Evolutionary conservation across 345 rosid species (phyloP).

Genomic region (Aethionema arabicum): DNA sequence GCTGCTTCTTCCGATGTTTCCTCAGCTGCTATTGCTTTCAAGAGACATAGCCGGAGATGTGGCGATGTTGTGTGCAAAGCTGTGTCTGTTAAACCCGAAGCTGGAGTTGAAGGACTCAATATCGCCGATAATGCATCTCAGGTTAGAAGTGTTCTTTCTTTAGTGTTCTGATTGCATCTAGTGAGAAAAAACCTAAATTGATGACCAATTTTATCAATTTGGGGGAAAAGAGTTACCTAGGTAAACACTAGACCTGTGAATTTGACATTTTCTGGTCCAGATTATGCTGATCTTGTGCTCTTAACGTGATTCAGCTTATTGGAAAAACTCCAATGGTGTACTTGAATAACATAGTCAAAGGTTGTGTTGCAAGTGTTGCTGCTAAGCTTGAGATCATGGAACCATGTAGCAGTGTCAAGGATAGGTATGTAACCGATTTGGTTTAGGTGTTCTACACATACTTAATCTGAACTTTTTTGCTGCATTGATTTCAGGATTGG

Average conservation of each 20-base stretch:
- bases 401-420: slow-evolving; percentile 92
- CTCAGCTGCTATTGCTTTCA: slow-evolving; percentile 27
- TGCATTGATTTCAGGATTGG: slow-evolving; percentile 65
- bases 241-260: slow-evolving; percentile 12
- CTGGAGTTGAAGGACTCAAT: slow-evolving; percentile 63
- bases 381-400: slow-evolving; percentile 97
- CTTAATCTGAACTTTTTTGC: slow-evolving; percentile 4
- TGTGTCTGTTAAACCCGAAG: slow-evolving; percentile 45
- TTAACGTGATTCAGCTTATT: slow-evolving; percentile 55
- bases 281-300: background rate
- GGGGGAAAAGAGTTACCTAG: slow-evolving; percentile 2
- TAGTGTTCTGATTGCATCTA: slow-evolving; percentile 11
- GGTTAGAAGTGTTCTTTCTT: slow-evolving; percentile 37
- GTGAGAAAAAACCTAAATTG: slow-evolving; percentile 18
- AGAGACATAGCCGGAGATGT: slow-evolving; percentile 34
- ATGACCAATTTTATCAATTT: slow-evolving; percentile 5
- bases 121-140: slow-evolving; percentile 87
- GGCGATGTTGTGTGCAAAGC: slow-evolving; percentile 59
- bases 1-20: slow-evolving; percentile 21
- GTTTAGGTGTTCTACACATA: slow-evolving; percentile 9
- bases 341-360: slow-evolving; percentile 80
- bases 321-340: slow-evolving; percentile 97
- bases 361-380: slow-evolving; percentile 77
- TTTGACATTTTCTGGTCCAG: background rate
- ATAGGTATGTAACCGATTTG: slow-evolving; percentile 49